A percentile compares a stretch with the other conserved stretches of the same genome.
Conservation (phyloP, 2,329 filamentous ascomycete species). For the Microsporum audouinii region DNA sequence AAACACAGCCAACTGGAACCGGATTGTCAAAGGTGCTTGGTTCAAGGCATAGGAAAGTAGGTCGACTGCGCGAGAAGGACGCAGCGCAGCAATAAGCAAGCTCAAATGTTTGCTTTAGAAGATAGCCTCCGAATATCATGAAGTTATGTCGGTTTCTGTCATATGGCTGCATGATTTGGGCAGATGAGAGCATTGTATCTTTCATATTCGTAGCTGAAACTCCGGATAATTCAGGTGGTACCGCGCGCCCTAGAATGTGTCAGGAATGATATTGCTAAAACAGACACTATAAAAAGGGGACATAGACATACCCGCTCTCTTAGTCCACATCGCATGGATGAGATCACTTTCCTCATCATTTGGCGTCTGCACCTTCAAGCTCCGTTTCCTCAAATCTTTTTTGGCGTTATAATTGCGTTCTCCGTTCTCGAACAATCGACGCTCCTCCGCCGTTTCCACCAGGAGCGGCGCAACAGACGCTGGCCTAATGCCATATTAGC, state of each 20-base stretch:
- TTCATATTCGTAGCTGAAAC: slow-evolving; percentile 46
- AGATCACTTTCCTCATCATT: slow-evolving; percentile 60
- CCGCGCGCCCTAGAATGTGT: not conserved
- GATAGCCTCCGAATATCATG: slow-evolving; percentile 68
- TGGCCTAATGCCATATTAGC: slow-evolving; percentile 33
- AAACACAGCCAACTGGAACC: slow-evolving; percentile 61
- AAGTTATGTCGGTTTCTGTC: slow-evolving; percentile 59
- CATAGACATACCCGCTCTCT: slow-evolving; percentile 46
- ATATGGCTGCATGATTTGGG: slow-evolving; percentile 65
- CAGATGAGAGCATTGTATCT: slow-evolving; percentile 51
- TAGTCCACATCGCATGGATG: slow-evolving; percentile 63
- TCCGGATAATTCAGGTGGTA: not conserved
- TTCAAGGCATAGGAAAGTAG: slow-evolving; percentile 61
- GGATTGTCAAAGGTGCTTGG: slow-evolving; percentile 65
- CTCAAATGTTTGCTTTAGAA: slow-evolving; percentile 64
- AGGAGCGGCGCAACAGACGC: slow-evolving; percentile 51
- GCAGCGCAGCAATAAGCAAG: slow-evolving; percentile 65
- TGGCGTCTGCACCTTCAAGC: slow-evolving; percentile 55
- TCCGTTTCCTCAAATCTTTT: slow-evolving; percentile 49
- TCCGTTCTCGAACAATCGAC: slow-evolving; percentile 49
- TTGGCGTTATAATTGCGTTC: slow-evolving; percentile 57
- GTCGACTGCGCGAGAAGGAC: slow-evolving; percentile 56
- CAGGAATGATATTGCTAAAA: not conserved
- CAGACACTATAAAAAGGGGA: not conserved
- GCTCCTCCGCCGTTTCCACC: slow-evolving; percentile 54